Base-by-base conservation (phyloP, 192 early-diverging fungal species). In the Rhizoclosmatium sp. region DNA sequence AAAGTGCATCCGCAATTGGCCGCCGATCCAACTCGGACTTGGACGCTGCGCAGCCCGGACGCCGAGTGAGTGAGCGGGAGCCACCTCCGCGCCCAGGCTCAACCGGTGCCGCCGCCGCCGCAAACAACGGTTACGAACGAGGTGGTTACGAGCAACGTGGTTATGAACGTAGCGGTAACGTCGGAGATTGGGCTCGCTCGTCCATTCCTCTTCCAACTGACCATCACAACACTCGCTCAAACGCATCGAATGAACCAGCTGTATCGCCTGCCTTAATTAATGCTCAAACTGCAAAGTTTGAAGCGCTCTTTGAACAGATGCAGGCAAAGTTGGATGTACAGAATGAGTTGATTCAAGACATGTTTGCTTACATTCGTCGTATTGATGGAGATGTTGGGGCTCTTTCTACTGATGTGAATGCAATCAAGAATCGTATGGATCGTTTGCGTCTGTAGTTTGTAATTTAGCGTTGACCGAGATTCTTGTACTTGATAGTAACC, bases 291-390 rank as follows among this genome's bases (percentile, higher is more conserved):
- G n/a, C 62, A 31, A n/a, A 31, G 21, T 65, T 65, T 9, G 66
- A 68, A 2, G 7, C 66, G 7, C 10, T 68, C 5, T 7, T 68
- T 40, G 16, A 4, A 41, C 31, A 68, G 14, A 68, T 68, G 66
- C 66, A 68, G 44, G 23, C 42, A 40, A 68, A 68, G 21, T 47
- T 68, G 66, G 66, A 68, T 41, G 66, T 44, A 0, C 66, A 68
- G 45, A 48, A 16, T 41, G 66, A 23, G 14, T 21, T 68, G 21
- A 7, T 68, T 7, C 14, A 12, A 7, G 44, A 48, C 23, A 68
- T 68, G 66, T 68, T 68, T 68, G 23, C 66, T 40, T 68, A 68
- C 40, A 41, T 68, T 16, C 12, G 19, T 10, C 14, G 47, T 5
- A 68, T 68, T 46, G 66, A 68, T 48, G 7, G 44, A 41, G 66